Evolutionary conservation across 441 rosid species (phyloP).

Genomic region (Iberis amara): DNA sequence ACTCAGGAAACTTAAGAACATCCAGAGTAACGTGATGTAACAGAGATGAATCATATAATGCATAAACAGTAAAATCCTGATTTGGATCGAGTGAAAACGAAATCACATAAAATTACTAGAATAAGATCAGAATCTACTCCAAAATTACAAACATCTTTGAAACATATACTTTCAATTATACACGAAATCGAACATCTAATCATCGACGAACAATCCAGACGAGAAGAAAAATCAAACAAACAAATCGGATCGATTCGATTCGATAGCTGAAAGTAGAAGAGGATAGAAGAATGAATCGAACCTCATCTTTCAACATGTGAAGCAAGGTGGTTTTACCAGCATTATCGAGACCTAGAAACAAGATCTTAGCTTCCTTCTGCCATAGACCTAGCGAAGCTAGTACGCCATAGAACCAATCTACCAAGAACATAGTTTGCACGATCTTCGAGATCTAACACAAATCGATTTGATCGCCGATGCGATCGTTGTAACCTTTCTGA

Average conservation of each 20-base stretch:
- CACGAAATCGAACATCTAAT: neutral
- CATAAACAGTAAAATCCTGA: neutral
- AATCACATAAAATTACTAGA: too few relatives aligned
- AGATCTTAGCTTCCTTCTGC: constrained; percentile 65
- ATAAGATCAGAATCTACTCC: neutral
- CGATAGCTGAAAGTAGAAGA: constrained; percentile 7
- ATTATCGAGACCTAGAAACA: constrained; percentile 59
- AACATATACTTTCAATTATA: neutral
- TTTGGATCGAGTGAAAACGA: neutral
- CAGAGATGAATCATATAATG: neutral
- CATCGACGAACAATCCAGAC: neutral
- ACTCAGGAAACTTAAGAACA: neutral
- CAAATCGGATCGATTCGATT: constrained; percentile 12
- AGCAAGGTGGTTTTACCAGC: constrained; percentile 64
- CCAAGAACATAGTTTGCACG: constrained; percentile 38
- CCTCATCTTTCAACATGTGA: constrained; percentile 65
- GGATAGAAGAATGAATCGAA: constrained; percentile 12
- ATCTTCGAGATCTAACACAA: neutral
- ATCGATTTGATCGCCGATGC: neutral
- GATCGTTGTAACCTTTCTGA: neutral
- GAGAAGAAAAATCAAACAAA: neutral
- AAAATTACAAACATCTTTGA: neutral
- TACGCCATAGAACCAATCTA: constrained; percentile 57
- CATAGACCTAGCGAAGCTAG: constrained; percentile 55
- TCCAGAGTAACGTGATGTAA: neutral